Percentiles rank a stretch among this genome's conserved stretches.
Evolutionary conservation across 768 basidiomycete genomes (phyloP).

Genomic region (Hysterangium stoloniferum): DNA sequence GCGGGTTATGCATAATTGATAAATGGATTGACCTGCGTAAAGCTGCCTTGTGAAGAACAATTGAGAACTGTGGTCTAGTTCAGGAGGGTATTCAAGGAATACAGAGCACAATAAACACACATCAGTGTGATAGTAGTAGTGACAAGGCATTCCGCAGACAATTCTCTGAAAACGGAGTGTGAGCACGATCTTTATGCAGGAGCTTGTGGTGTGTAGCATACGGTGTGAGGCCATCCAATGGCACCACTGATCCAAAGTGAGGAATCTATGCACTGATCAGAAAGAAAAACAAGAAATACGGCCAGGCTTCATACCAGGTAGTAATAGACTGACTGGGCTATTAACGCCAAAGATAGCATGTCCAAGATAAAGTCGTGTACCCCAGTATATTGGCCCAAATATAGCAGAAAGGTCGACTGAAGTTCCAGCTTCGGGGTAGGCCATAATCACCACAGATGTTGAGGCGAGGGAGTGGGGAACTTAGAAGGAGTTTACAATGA

Average conservation of each 20-base stretch:
- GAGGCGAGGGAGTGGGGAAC: too few relatives aligned
- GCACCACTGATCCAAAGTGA: conserved; percentile 33
- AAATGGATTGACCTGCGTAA: conserved; percentile 24
- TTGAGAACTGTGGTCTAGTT: conserved; percentile 29
- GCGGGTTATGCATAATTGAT: not conserved
- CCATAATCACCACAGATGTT: too few relatives aligned
- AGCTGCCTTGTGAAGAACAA: conserved; percentile 37
- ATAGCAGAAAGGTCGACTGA: not conserved
- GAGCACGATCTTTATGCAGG: not conserved
- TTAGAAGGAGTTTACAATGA: too few relatives aligned
- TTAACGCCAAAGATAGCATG: conserved; percentile 30
- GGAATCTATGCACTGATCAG: conserved; percentile 30
- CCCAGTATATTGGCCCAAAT: conserved; percentile 8
- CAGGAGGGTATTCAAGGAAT: not conserved
- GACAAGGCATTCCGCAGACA: conserved; percentile 36
- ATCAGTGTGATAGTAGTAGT: conserved; percentile 37
- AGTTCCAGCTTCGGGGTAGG: not conserved
- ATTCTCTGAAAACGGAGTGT: conserved; percentile 21
- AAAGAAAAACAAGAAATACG: not conserved
- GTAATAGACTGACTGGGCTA: conserved; percentile 38
- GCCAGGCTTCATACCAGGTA: conserved; percentile 28
- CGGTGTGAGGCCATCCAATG: conserved; percentile 33
- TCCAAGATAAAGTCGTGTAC: conserved; percentile 23
- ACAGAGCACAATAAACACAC: conserved; percentile 22
- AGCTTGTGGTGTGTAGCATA: conserved; percentile 20